Evolutionary conservation across 1,139 yeast genomes (phyloP).

Genomic region (Blastobotrys persicus): DNA sequence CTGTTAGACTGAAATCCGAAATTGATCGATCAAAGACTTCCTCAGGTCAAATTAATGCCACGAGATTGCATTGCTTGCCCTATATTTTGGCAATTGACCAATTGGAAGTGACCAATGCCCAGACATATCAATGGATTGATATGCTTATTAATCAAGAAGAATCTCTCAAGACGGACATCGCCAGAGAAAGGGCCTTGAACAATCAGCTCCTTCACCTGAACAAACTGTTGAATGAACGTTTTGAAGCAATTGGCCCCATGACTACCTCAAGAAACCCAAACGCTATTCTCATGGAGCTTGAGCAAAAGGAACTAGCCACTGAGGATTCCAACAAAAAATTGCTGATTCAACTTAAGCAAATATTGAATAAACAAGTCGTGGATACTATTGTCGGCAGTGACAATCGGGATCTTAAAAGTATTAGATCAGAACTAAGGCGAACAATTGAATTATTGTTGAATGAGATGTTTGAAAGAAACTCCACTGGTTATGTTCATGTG

Average conservation of each 20-base stretch:
- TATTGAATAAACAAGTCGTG: conserved; percentile 20
- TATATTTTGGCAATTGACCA: conserved; percentile 19
- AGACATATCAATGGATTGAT: conserved; percentile 15
- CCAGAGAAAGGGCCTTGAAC: conserved; percentile 16
- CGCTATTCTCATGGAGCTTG: conserved; percentile 14
- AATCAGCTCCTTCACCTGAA: conserved; percentile 15
- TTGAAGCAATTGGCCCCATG: conserved; percentile 4
- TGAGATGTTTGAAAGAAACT: conserved; percentile 23
- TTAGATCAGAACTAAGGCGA: conserved; percentile 15
- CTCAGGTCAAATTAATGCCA: neutral
- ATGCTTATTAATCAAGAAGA: conserved; percentile 16
- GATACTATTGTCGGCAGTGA: conserved; percentile 9
- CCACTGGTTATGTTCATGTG: conserved; percentile 11
- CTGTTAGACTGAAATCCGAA: conserved; percentile 10
- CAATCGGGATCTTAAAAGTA: neutral
- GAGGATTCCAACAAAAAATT: conserved; percentile 12
- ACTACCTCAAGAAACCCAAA: conserved; percentile 15
- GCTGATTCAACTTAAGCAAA: conserved; percentile 15
- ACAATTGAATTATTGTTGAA: conserved; percentile 23
- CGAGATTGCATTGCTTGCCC: conserved; percentile 17
- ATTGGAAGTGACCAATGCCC: conserved; percentile 18
- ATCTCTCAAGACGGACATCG: conserved; percentile 4
- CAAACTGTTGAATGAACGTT: conserved; percentile 5
- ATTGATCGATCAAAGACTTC: neutral
- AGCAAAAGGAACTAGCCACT: conserved; percentile 2